These are phyloP conservation scores for Spirogloea muscicola DNA, from an alignment of 139 green algal genomes.

Conservation along the genomic window DNA sequence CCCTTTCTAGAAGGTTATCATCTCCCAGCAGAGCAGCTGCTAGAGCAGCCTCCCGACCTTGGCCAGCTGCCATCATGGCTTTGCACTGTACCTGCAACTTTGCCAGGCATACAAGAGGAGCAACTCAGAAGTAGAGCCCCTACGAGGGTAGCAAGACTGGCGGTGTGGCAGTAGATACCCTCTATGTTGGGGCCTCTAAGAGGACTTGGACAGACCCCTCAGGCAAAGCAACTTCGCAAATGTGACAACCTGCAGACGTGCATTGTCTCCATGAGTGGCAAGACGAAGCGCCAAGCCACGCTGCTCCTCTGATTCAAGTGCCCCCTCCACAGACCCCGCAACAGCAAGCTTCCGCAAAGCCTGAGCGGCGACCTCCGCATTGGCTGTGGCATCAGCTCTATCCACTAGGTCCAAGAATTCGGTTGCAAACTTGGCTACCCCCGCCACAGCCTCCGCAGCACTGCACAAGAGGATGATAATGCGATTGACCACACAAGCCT, in stretches of 20 bases:
- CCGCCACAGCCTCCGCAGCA: constrained; percentile 25
- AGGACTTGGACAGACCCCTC: no score
- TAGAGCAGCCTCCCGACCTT: constrained; percentile 23
- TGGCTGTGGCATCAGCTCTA: constrained; percentile 25
- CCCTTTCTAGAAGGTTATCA: constrained; percentile 28
- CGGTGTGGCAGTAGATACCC: no score
- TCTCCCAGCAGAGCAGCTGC: constrained; percentile 32
- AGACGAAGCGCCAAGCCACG: constrained; percentile 7
- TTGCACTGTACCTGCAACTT: constrained; percentile 15
- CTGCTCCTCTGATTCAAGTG: constrained; percentile 29
- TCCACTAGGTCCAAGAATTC: constrained; percentile 37
- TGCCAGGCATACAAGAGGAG: background rate
- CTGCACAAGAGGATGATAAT: no score
- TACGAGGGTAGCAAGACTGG: no score
- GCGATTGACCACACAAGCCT: no score
- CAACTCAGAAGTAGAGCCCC: no score
- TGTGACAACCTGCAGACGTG: constrained; percentile 29
- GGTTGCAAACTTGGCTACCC: constrained; percentile 9
- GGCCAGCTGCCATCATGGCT: constrained; percentile 6
- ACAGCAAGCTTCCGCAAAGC: constrained; percentile 23
- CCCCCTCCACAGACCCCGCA: constrained; percentile 28
- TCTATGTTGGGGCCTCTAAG: background rate
- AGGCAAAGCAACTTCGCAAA: no score
- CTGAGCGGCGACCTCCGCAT: constrained; percentile 17
- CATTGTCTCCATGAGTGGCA: constrained; percentile 17